These are phyloP conservation scores for Verticillium nubilum DNA, from an alignment of 2,329 filamentous ascomycete genomes.

Conservation along the genomic window DNA sequence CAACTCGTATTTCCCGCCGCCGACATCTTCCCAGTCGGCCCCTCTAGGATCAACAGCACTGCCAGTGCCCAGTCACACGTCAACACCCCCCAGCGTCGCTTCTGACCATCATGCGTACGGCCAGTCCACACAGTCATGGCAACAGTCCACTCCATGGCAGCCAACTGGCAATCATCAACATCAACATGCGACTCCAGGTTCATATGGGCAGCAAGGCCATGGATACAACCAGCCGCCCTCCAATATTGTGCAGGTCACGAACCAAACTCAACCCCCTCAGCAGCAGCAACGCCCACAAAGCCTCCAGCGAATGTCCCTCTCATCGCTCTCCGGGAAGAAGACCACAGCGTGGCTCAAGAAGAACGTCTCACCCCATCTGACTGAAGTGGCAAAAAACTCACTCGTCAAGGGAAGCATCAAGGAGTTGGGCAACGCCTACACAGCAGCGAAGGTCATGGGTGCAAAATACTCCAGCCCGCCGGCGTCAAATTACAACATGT, in stretches of 20 bases:
- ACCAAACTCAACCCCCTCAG: background rate
- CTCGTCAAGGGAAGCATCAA: background rate
- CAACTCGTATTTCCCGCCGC: background rate
- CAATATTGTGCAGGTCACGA: background rate
- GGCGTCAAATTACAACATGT: background rate
- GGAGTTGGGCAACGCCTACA: background rate
- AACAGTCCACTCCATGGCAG: background rate
- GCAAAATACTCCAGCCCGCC: background rate
- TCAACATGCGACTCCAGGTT: background rate
- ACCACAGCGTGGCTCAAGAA: constrained; percentile 1
- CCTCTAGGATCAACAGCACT: background rate
- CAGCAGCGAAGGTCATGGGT: background rate
- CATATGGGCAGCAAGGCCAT: background rate
- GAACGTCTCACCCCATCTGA: background rate
- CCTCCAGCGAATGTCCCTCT: background rate
- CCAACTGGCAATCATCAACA: background rate
- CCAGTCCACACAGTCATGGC: background rate
- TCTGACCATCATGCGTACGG: background rate
- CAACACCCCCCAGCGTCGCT: background rate
- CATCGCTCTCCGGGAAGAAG: background rate
- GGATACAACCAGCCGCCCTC: background rate
- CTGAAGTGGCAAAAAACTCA: background rate
- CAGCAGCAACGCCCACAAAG: background rate
- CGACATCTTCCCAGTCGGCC: background rate
- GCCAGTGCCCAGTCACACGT: background rate